Evolutionary conservation across 1,284 basidiomycete species (phyloP), one percentile per base, ranked within the genome.

Genomic region (Melanopsichium pennsylvanicum): DNA sequence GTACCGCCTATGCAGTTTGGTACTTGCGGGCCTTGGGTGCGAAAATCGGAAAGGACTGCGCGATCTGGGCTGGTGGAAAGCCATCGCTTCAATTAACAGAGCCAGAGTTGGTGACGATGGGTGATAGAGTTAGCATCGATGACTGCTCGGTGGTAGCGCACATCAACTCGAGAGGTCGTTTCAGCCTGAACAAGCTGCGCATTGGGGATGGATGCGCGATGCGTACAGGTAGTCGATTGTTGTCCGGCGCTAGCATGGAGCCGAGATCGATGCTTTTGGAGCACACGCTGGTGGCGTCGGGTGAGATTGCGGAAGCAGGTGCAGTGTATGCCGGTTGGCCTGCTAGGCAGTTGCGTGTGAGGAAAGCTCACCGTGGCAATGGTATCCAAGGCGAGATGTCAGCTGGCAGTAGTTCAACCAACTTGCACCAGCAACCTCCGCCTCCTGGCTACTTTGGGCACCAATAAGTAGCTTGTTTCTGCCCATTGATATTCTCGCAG

Each of bases 1-100:
- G 77, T 21, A 73, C 76, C 1, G 67, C 51, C 18, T 78, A 64
- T 48, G 78, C 67, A 15, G 79, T 81, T 25, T 78, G 75, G 76
- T 81, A 77, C 50, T 59, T 81, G 41, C 76, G 79, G 19, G 58
- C 73, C 16, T 56, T 81, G 0, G 79, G 79, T 27, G 78, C 78
- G 16, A 72, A 68, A 46, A 75, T 81, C 21, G 79, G 79, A 25
- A 57, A 62, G 40, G 54, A 81, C 39, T 78, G 76, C 41, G 61
- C 78, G 10, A 78, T 81, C 54, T 81, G 79, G 79, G 76, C 79
- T 4, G 76, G 79, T 18, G 79, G 79, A 50, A 81, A 81, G 45
- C 79, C 79, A 10, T 74, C 73, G 45, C 64, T 81, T 34, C 76
- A 78, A 54, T 63, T 81, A 38, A 81, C 79, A 2, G 79, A 81